Conservation (phyloP, 2,329 filamentous ascomycete genomes). For the Endocalyx cinctus region DNA sequence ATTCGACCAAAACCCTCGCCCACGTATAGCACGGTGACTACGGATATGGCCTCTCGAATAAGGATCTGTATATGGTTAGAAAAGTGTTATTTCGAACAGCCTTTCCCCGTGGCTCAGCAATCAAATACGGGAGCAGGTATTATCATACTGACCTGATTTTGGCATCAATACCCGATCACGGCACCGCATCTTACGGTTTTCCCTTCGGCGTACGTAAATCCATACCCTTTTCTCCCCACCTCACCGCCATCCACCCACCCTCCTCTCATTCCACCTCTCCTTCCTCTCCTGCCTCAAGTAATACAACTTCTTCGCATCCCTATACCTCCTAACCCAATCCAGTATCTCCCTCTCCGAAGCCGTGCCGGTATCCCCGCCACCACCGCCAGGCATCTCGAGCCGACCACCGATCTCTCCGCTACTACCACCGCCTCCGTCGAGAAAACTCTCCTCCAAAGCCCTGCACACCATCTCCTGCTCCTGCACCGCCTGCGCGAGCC, state of each 20-base stretch:
- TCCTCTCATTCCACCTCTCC: conserved; percentile 90
- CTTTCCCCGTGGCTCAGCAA: too few relatives aligned
- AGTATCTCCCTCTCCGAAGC: conserved; percentile 76
- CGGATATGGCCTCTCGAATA: too few relatives aligned
- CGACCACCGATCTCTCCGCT: conserved; percentile 22
- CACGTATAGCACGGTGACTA: too few relatives aligned
- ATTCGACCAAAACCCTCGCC: too few relatives aligned
- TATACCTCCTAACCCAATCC: conserved; percentile 79
- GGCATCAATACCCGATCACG: too few relatives aligned
- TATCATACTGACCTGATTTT: too few relatives aligned
- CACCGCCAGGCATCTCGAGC: too few relatives aligned
- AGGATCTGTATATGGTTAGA: too few relatives aligned
- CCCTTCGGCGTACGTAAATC: too few relatives aligned
- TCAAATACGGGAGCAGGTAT: too few relatives aligned
- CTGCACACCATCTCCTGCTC: conserved; percentile 80
- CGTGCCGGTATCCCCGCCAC: conserved; percentile 31
- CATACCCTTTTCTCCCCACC: background rate
- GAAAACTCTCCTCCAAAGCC: conserved; percentile 88
- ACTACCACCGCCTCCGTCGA: conserved; percentile 53
- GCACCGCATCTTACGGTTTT: too few relatives aligned
- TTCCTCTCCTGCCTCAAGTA: conserved; percentile 83
- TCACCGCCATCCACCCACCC: conserved; percentile 91
- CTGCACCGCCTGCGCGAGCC: conserved; percentile 67
- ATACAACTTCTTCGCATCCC: conserved; percentile 72
- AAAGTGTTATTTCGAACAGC: too few relatives aligned